A percentile compares a stretch with the other conserved stretches of the same genome.
Conservation (phyloP, 139 green algal species). For the Pleodorina starrii region DNA sequence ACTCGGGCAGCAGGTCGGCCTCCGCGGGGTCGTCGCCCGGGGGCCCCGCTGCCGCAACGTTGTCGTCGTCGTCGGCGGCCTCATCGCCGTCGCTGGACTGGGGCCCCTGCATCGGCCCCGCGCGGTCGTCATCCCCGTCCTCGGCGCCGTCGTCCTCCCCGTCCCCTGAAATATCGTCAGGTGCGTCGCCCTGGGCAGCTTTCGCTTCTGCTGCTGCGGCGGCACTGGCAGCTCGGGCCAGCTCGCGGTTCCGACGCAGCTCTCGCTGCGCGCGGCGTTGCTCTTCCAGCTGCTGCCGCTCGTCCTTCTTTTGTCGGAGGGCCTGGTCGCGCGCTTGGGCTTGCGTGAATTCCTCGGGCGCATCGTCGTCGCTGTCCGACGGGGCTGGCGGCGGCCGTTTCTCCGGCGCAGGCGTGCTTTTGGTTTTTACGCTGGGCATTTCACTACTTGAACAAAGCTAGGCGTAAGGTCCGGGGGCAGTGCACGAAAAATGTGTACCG, state of each 20-base stretch:
- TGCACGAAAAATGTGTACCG: no score
- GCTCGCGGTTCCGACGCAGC: not conserved
- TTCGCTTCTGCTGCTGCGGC: not conserved
- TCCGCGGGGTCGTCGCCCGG: not conserved
- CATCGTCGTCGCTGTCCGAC: conserved; percentile 2
- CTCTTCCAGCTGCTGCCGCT: not conserved
- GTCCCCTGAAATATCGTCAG: not conserved
- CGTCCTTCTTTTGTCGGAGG: not conserved
- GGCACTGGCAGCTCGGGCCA: not conserved
- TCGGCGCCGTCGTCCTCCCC: not conserved
- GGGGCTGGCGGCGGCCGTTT: conserved; percentile 3
- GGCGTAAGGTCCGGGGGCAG: no score
- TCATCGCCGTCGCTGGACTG: not conserved
- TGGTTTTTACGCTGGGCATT: not conserved
- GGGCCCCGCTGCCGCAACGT: not conserved
- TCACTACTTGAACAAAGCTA: no score
- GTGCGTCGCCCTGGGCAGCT: no score
- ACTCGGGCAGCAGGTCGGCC: conserved; percentile 35
- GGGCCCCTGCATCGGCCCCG: no score
- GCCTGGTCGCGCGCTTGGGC: conserved; percentile 7
- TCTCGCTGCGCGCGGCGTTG: not conserved
- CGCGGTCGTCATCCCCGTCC: not conserved
- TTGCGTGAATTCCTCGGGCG: conserved; percentile 33
- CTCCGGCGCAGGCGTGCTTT: not conserved
- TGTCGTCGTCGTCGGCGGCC: not conserved